A percentile compares a stretch with the other conserved stretches of the same genome.
phyloP scores from a whole-genome alignment of 1,139 yeast genomes.

The Hanseniaspora gamundiae region DNA sequence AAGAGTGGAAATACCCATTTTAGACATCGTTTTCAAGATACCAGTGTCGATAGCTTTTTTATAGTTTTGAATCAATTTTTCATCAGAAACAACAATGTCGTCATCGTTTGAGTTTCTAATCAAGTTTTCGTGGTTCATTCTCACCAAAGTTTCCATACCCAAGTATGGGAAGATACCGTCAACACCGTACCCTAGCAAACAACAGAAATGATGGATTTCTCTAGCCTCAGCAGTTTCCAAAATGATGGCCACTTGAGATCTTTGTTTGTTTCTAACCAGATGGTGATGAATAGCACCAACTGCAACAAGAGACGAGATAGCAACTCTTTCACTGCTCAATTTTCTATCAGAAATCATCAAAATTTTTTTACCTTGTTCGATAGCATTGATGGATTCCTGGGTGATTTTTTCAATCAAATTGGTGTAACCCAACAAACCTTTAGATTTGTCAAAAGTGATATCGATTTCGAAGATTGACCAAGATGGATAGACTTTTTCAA shows the following conservation, averaged over 20 bases:
- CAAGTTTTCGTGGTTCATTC: slow-evolving; percentile 74
- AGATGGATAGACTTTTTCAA: slow-evolving; percentile 63
- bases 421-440: slow-evolving; percentile 79
- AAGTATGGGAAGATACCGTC: slow-evolving; percentile 92
- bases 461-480: slow-evolving; percentile 81
- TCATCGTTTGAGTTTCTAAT: slow-evolving; percentile 38
- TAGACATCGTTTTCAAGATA: slow-evolving; percentile 91
- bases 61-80: slow-evolving; percentile 59
- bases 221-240: slow-evolving; percentile 95
- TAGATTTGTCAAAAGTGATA: slow-evolving; percentile 75
- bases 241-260: slow-evolving; percentile 86
- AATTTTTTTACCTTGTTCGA: slow-evolving; percentile 61
- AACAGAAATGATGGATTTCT: slow-evolving; percentile 94
- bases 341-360: slow-evolving; percentile 65
- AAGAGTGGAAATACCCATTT: slow-evolving; percentile 97
- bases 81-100: slow-evolving; percentile 36
- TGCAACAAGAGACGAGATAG: slow-evolving; percentile 88
- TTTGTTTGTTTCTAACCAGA: slow-evolving; percentile 87
- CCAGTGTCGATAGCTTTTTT: slow-evolving; percentile 80
- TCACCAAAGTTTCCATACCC: slow-evolving; percentile 78
- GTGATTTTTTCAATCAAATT: slow-evolving; percentile 80
- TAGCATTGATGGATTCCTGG: slow-evolving; percentile 76
- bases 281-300: slow-evolving; percentile 96
- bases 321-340: slow-evolving; percentile 48
- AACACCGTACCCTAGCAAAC: slow-evolving; percentile 92